A percentile compares a stretch with the other conserved stretches of the same genome.
Evolutionary conservation across 2,329 filamentous ascomycete species (phyloP).

Genomic region (Trichoderma lentiforme): DNA sequence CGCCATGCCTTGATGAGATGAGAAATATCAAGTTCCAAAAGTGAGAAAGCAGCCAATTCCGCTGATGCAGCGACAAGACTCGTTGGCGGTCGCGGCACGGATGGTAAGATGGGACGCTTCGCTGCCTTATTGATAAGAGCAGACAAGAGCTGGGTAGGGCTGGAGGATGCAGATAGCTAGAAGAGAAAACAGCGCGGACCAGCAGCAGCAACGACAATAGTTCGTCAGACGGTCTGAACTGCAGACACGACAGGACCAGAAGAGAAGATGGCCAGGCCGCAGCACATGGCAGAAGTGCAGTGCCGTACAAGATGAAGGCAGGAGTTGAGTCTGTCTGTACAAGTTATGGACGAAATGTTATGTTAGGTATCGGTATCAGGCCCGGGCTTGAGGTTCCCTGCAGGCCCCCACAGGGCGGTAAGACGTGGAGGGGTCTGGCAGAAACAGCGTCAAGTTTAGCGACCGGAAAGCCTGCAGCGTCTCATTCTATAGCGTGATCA

Average conservation of each 20-base stretch:
- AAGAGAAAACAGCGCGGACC: background rate
- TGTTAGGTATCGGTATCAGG: background rate
- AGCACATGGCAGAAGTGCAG: slow-evolving; percentile 6
- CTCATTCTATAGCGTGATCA: slow-evolving; percentile 14
- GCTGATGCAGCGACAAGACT: background rate
- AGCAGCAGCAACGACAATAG: background rate
- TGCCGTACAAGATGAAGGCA: background rate
- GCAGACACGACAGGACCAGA: background rate
- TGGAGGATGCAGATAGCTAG: background rate
- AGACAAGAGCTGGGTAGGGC: background rate
- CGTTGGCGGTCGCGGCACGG: background rate
- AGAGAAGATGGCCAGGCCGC: background rate
- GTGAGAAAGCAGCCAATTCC: background rate
- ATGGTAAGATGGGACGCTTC: background rate
- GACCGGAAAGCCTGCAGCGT: background rate
- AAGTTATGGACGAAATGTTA: background rate
- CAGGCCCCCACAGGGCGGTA: slow-evolving; percentile 10
- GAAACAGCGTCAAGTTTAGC: background rate
- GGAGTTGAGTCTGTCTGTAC: background rate
- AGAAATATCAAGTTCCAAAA: background rate
- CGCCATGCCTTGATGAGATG: slow-evolving; percentile 2
- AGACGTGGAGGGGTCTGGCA: slow-evolving; percentile 11
- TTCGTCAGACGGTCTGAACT: background rate
- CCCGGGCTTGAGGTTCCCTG: background rate
- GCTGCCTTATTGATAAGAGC: slow-evolving; percentile 8